These are phyloP conservation scores for Cystofilobasidium bisporidii DNA, from an alignment of 768 basidiomycete species.

Conservation along the genomic window DNA sequence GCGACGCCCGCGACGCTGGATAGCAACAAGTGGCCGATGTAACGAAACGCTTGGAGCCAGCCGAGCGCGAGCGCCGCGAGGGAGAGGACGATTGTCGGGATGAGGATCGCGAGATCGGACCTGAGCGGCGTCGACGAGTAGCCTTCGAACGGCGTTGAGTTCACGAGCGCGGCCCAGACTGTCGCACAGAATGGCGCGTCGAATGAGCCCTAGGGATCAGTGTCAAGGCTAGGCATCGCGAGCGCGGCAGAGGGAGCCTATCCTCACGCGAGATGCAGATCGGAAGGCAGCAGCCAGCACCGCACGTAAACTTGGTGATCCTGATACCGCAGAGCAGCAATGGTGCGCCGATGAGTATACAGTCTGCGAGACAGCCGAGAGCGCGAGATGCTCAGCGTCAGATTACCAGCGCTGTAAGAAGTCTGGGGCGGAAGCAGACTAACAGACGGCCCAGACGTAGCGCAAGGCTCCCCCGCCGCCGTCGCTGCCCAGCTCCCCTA, in stretches of 20 bases:
- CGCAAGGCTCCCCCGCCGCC: constrained; percentile 6
- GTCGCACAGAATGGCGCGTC: background rate
- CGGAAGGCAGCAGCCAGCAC: background rate
- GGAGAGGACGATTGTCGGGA: constrained; percentile 14
- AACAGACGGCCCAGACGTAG: constrained; percentile 11
- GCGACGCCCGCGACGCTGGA: background rate
- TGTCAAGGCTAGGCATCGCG: too few species aligned
- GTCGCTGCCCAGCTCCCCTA: background rate
- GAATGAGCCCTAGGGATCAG: too few species aligned
- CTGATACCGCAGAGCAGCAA: constrained; percentile 6
- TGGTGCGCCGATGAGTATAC: constrained; percentile 3
- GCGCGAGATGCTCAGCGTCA: too few species aligned
- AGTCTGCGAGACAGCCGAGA: constrained; percentile 3
- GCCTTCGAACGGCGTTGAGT: background rate
- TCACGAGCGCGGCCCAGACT: constrained; percentile 13
- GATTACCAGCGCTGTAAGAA: background rate
- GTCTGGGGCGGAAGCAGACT: background rate
- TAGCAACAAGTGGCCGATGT: constrained; percentile 15
- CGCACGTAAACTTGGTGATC: constrained; percentile 15
- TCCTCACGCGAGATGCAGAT: background rate
- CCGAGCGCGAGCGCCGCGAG: constrained; percentile 4
- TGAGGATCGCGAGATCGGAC: background rate
- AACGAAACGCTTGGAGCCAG: background rate
- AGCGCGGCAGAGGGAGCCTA: background rate
- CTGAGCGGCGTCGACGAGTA: constrained; percentile 7